phyloP scores from a whole-genome alignment of 129 eudicot species.

The Mikania micrantha region DNA sequence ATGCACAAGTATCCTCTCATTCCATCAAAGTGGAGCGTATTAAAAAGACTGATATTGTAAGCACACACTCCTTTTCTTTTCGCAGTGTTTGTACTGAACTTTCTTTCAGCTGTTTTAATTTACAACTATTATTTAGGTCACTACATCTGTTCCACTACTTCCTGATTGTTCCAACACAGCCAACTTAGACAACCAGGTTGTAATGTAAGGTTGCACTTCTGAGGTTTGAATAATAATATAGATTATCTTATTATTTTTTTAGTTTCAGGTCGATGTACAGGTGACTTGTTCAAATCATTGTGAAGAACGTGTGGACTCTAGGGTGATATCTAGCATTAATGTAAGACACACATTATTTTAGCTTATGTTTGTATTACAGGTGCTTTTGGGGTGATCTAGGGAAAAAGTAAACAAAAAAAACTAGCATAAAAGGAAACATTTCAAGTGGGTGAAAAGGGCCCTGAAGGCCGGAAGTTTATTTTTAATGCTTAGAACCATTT shows the following conservation, averaged over 20 bases:
- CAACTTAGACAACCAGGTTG: slow-evolving; percentile 5
- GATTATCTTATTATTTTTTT: neutral
- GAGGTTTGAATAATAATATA: neutral
- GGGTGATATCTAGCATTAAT: neutral
- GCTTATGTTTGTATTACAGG: neutral
- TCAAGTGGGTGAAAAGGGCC: neutral
- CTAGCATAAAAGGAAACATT: neutral
- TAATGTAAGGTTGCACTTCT: slow-evolving; percentile 6
- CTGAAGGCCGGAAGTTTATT: neutral
- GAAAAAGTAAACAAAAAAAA: neutral
- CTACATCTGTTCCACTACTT: neutral
- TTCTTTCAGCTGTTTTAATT: neutral
- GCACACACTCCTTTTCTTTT: slow-evolving; percentile 6
- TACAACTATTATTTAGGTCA: neutral
- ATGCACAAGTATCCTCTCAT: neutral
- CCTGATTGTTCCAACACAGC: neutral
- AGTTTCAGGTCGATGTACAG: slow-evolving; percentile 23
- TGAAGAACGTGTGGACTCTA: slow-evolving; percentile 5
- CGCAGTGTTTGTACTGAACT: neutral
- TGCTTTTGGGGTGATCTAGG: neutral
- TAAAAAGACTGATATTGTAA: slow-evolving; percentile 9
- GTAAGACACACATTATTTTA: slow-evolving; percentile 3
- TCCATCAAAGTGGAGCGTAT: neutral
- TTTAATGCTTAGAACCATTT: neutral
- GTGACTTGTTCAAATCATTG: slow-evolving; percentile 15